A percentile compares a stretch with the other conserved stretches of the same genome.
Conservation (phyloP, 331 rosid species). For the Acacia pycnantha region DNA sequence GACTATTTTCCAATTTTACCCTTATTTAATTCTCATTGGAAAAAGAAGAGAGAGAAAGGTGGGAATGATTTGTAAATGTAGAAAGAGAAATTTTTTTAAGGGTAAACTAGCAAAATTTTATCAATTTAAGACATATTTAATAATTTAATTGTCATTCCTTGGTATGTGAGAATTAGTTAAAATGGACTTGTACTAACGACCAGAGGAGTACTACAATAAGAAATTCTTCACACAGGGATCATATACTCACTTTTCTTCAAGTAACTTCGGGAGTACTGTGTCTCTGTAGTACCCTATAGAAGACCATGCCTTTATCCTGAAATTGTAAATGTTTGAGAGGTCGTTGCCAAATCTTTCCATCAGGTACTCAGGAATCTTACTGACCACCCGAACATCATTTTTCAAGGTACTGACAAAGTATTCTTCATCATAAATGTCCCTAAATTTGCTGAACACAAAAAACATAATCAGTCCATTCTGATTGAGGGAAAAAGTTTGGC, state of each 20-base stretch:
- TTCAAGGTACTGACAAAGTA: conserved; percentile 63
- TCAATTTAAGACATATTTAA: too few relatives aligned
- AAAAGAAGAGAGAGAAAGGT: too few relatives aligned
- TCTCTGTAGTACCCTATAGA: conserved; percentile 77
- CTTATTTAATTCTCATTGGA: too few relatives aligned
- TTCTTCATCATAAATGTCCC: conserved; percentile 87
- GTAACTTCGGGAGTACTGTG: conserved; percentile 82
- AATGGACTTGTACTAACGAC: too few relatives aligned
- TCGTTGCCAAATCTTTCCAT: conserved; percentile 97
- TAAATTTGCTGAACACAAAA: conserved; percentile 73
- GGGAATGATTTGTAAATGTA: too few relatives aligned
- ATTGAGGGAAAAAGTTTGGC: conserved; percentile 3
- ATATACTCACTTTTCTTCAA: conserved; percentile 86
- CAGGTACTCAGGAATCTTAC: conserved; percentile 75
- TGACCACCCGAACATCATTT: conserved; percentile 84
- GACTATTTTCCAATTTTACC: too few relatives aligned
- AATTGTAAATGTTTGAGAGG: conserved; percentile 89
- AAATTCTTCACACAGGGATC: conserved; percentile 16
- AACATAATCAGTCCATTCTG: conserved; percentile 34
- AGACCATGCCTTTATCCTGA: conserved; percentile 95
- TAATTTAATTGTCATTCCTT: too few relatives aligned
- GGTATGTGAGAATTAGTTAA: too few relatives aligned
- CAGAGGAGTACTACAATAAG: not conserved
- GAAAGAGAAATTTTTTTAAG: too few relatives aligned
- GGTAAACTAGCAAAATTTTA: too few relatives aligned